A percentile compares a stretch with the other conserved stretches of the same genome.
These are phyloP conservation scores for Lichenothelia convexa DNA, from an alignment of 495 filamentous ascomycete genomes.

Conservation along the genomic window DNA sequence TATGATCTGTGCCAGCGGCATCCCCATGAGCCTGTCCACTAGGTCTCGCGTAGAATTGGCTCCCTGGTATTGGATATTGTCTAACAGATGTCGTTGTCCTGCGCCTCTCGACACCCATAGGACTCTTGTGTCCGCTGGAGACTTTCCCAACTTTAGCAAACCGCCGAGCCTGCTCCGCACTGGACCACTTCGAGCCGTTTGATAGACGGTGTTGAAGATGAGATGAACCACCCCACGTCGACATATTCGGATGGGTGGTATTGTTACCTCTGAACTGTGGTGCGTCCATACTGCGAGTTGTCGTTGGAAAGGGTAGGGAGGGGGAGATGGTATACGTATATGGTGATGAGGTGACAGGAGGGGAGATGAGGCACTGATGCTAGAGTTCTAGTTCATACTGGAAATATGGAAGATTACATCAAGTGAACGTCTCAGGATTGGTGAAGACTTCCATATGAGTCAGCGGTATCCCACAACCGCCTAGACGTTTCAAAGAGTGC, in stretches of 20 bases:
- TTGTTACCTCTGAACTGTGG: neutral
- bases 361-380: no score
- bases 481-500: no score
- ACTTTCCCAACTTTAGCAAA: conserved; percentile 1
- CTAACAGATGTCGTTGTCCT: conserved; percentile 2
- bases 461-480: no score
- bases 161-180: neutral
- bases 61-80: conserved; percentile 1
- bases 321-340: neutral
- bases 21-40: neutral
- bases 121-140: conserved; percentile 1
- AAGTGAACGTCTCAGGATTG: no score
- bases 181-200: neutral
- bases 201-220: conserved; percentile 1
- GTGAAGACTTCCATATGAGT: no score
- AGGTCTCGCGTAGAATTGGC: conserved; percentile 3
- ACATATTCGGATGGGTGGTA: neutral
- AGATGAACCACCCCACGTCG: conserved; percentile 1
- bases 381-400: no score
- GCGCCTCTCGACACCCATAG: neutral
- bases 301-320: neutral
- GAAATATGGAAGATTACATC: no score
- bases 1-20: no score
- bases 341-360: neutral
- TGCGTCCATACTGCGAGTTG: neutral